Evolutionary conservation across 192 early-diverging fungal species (phyloP).

Genomic region (Pilobolus umbonatus): DNA sequence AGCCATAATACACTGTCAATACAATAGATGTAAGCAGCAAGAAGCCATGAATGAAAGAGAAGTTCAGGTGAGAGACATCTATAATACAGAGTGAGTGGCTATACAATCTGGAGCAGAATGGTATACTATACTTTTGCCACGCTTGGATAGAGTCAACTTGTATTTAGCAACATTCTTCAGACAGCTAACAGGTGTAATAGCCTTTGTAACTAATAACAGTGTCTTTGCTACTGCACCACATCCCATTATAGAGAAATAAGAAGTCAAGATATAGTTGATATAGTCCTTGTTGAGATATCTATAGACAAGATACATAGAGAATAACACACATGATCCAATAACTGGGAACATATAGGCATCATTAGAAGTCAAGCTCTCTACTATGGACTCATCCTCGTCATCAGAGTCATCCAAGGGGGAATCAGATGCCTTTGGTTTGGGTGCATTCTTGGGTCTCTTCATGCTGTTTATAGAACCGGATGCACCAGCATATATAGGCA

Average conservation of each 20-base stretch:
- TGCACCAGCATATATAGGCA: conserved; percentile 86
- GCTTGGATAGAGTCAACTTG: conserved; percentile 61
- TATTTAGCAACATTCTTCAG: conserved; percentile 65
- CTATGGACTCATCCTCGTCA: conserved; percentile 56
- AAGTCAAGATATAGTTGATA: conserved; percentile 21
- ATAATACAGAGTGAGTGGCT: too few relatives aligned
- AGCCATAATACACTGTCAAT: conserved; percentile 70
- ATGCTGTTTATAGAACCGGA: conserved; percentile 49
- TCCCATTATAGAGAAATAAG: conserved; percentile 84
- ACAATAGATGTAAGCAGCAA: conserved; percentile 49
- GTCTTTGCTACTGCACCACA: conserved; percentile 68
- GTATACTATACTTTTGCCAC: conserved; percentile 51
- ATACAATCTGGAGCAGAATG: background rate
- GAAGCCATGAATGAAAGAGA: conserved; percentile 64
- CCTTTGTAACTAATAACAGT: conserved; percentile 46
- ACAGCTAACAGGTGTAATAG: conserved; percentile 35
- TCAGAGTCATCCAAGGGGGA: conserved; percentile 49
- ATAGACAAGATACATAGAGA: conserved; percentile 83
- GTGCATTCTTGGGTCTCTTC: conserved; percentile 25
- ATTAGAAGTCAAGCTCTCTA: conserved; percentile 74
- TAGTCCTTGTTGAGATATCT: conserved; percentile 41
- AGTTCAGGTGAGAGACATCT: conserved; percentile 51
- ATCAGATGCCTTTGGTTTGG: conserved; percentile 40
- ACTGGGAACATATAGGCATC: conserved; percentile 95
- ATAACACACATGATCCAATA: conserved; percentile 77